Evolutionary conservation across 345 rosid genomes (phyloP), one percentile per base, ranked within the genome.

Genomic region (Chamaenerion angustifolium): DNA sequence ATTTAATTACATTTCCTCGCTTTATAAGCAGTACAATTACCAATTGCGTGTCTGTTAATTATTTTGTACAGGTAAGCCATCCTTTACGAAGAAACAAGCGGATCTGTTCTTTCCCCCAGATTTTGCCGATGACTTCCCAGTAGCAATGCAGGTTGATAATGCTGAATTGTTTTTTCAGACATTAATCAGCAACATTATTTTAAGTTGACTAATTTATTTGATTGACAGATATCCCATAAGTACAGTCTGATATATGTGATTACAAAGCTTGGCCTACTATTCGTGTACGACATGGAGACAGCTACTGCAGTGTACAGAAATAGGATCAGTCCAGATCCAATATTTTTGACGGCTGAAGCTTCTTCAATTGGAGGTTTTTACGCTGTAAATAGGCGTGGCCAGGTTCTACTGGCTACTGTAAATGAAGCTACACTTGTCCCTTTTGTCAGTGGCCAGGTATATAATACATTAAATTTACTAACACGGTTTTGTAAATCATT

Each of bases 21-120:
- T 8, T 31, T 7, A 31, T 3, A 31, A 31, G 37, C 37, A 1
- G 37, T 31, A 31, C 7, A 31, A 7, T 31, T 31, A 31, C 37
- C 37, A 31, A 31, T 31, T 5, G 7, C n/a, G n/a, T 8, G 37
- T 31, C 37, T 31, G 10, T 31, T 31, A 31, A 21, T 3, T 31
- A 31, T 31, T 31, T 31, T 31, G 58, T 49, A 45, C 86, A 90
- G 99, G 99, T 57, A 93, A 88, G 56, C 81, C 96, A 52, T 79
- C 99, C 21, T 92, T 84, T 71, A 60, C 94, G 10, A 92, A 92
- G 77, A 92, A 88, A 58, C 94, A 88, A 66, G 96, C 99, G 10
- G 99, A 92, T 75, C 95, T 92, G 50, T 92, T 88, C 73, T 88
- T 88, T 23, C 99, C 96, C 11, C 99, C 99, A 25, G 99, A 92